Evolutionary conservation across 805 yeast species (phyloP).

Genomic region (Sugiyamaella lignohabitans): DNA sequence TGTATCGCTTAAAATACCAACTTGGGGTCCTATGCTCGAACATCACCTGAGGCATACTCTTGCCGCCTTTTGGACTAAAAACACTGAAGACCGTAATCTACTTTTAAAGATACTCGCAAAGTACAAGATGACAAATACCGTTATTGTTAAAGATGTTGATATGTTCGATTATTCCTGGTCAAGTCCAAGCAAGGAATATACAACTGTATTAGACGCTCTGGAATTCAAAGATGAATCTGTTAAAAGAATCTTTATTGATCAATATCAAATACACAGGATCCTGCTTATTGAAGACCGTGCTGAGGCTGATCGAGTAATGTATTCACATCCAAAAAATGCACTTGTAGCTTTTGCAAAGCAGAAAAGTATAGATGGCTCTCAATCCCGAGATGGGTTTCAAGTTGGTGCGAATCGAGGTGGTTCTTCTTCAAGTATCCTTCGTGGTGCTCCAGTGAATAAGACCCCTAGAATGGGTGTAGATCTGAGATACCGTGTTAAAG

Average conservation of each 20-base stretch:
- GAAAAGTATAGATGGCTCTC: slow-evolving; percentile 2
- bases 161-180: slow-evolving; percentile 46
- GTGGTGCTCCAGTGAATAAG: background rate
- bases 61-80: slow-evolving; percentile 61
- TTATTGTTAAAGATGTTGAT: slow-evolving; percentile 49
- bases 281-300: slow-evolving; percentile 46
- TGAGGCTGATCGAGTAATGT: slow-evolving; percentile 44
- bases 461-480: slow-evolving; percentile 32
- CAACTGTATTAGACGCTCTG: slow-evolving; percentile 56
- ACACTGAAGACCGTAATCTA: slow-evolving; percentile 48
- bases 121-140: slow-evolving; percentile 27
- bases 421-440: slow-evolving; percentile 28
- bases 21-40: slow-evolving; percentile 61
- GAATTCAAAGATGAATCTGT: slow-evolving; percentile 49
- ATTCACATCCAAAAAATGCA: slow-evolving; percentile 37
- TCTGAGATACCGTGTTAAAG: slow-evolving; percentile 22
- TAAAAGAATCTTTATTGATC: slow-evolving; percentile 58
- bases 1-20: slow-evolving; percentile 48
- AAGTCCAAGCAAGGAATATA: slow-evolving; percentile 37
- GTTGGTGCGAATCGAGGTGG: slow-evolving; percentile 30
- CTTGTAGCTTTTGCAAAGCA: slow-evolving; percentile 5
- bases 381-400: slow-evolving; percentile 10
- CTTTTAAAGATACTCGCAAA: slow-evolving; percentile 20
- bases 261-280: slow-evolving; percentile 46
- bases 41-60: slow-evolving; percentile 43